Conservation (phyloP, 148 eudicot genomes). For the Limonium bicolor region DNA sequence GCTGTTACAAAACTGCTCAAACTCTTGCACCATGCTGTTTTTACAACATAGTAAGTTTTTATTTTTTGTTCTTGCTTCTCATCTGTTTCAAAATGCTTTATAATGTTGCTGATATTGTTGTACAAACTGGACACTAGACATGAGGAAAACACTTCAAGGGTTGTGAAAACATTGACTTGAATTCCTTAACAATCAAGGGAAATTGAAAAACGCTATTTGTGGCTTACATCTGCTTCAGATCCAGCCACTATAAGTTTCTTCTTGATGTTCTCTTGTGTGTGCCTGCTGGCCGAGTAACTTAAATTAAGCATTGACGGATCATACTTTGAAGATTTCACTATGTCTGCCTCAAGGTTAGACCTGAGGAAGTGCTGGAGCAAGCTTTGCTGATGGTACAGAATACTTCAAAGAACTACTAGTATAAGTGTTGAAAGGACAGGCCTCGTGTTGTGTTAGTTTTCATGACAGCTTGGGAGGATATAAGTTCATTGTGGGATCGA, state of each 20-base stretch:
- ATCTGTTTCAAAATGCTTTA: too few species aligned
- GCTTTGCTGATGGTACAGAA: slow-evolving; percentile 72
- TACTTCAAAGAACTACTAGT: slow-evolving; percentile 69
- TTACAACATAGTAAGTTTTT: too few species aligned
- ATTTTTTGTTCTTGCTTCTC: too few species aligned
- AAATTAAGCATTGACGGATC: neutral
- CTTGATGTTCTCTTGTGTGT: slow-evolving; percentile 1
- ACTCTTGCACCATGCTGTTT: too few species aligned
- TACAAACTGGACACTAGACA: too few species aligned
- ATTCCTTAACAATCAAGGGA: slow-evolving; percentile 90
- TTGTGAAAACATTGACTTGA: slow-evolving; percentile 99
- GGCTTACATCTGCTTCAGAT: slow-evolving; percentile 96
- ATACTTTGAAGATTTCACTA: neutral
- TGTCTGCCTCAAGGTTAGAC: slow-evolving; percentile 66
- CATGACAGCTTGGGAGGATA: too few species aligned
- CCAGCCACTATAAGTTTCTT: slow-evolving; percentile 59
- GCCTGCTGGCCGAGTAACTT: slow-evolving; percentile 2
- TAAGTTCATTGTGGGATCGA: too few species aligned
- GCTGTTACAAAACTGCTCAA: too few species aligned
- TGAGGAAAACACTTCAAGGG: slow-evolving; percentile 60
- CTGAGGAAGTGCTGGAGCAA: slow-evolving; percentile 81
- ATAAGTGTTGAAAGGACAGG: too few species aligned
- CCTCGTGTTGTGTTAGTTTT: too few species aligned
- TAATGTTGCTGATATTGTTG: too few species aligned
- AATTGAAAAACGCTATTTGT: slow-evolving; percentile 87